phyloP scores from a whole-genome alignment of 108 stramenopile species.

The Skeletonema menzelii region DNA sequence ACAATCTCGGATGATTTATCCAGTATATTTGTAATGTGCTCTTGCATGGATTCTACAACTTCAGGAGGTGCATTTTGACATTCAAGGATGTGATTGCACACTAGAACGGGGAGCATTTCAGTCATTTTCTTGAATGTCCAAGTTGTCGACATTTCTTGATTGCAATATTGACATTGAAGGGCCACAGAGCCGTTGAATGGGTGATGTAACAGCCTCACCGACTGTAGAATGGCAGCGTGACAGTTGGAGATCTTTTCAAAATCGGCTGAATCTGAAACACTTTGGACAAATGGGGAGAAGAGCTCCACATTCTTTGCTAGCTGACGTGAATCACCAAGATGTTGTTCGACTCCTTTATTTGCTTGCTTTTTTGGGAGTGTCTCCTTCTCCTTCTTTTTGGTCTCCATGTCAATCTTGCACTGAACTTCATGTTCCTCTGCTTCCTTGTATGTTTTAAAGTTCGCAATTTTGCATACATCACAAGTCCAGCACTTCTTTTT shows the following conservation, averaged over 20 bases:
- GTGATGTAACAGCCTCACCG: slow-evolving; percentile 3
- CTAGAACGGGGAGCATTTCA: slow-evolving; percentile 3
- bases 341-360: not conserved
- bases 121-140: slow-evolving; percentile 10
- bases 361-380: not conserved
- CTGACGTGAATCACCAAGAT: not conserved
- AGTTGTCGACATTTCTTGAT: not conserved
- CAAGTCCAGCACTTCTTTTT: not conserved
- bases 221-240: slow-evolving; percentile 12
- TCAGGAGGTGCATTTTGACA: not conserved
- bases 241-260: slow-evolving; percentile 9
- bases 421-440: slow-evolving; percentile 1
- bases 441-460: not conserved
- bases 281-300: slow-evolving; percentile 18
- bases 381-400: not conserved
- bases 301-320: not conserved
- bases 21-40: not conserved
- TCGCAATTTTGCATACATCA: slow-evolving; percentile 6
- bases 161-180: slow-evolving; percentile 21
- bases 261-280: not conserved
- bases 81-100: not conserved
- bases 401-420: not conserved
- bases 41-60: not conserved
- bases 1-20: not conserved
- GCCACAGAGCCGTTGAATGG: slow-evolving; percentile 1